Conservation (phyloP, 1,284 basidiomycete species). For the Xerocomus cyaneibrunnescens region DNA sequence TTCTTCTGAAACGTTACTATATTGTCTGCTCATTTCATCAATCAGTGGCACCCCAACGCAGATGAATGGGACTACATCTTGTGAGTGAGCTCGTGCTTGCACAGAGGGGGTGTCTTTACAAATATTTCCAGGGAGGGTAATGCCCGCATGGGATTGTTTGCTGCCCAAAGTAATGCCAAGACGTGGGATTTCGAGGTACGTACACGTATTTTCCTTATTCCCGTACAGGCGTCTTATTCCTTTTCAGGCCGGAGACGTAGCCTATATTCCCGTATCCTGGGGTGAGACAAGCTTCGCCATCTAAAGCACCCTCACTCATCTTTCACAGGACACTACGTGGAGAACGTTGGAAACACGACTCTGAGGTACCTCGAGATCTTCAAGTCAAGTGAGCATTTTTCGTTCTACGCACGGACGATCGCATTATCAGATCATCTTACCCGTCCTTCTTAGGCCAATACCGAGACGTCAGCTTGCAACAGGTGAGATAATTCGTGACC, state of each 20-base stretch:
- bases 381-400: constrained; percentile 42
- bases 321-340: constrained; percentile 57
- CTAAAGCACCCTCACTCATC: not conserved
- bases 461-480: constrained; percentile 64
- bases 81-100: constrained; percentile 15
- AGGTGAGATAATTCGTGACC: constrained; percentile 46
- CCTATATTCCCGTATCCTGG: constrained; percentile 48
- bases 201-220: not conserved
- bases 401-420: not conserved
- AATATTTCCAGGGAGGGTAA: constrained; percentile 40
- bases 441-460: constrained; percentile 29
- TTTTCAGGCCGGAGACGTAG: constrained; percentile 53
- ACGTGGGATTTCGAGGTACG: constrained; percentile 44
- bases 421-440: not conserved
- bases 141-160: constrained; percentile 44
- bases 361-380: constrained; percentile 60
- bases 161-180: constrained; percentile 35
- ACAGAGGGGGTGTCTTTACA: not conserved
- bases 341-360: constrained; percentile 60
- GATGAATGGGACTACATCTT: constrained; percentile 39
- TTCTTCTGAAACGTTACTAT: constrained; percentile 46
- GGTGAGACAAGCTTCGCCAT: constrained; percentile 30
- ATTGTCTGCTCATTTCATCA: constrained; percentile 43
- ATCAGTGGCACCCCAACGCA: constrained; percentile 48
- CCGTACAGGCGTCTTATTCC: not conserved